Evolutionary conservation across 257 asterid species (phyloP).

Genomic region (Marsdenia floribunda): DNA sequence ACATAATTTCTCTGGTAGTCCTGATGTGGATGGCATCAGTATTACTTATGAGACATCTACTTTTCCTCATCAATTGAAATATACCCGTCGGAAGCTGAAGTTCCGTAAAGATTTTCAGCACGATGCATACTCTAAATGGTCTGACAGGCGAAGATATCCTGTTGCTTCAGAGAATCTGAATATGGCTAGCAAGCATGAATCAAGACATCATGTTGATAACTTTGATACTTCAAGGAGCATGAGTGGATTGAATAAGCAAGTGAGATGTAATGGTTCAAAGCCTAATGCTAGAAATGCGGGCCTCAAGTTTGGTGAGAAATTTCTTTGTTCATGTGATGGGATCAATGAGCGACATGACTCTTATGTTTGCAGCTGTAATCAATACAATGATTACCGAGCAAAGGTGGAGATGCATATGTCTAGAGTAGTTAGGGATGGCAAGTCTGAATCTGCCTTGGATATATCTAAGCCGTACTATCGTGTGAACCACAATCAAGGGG

Average conservation of each 20-base stretch:
- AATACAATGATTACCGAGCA: slow-evolving; percentile 51
- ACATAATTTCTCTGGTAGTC: slow-evolving; percentile 44
- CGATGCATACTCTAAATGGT: slow-evolving; percentile 51
- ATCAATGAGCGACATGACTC: slow-evolving; percentile 47
- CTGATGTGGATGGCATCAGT: slow-evolving; percentile 40
- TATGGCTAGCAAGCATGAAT: slow-evolving; percentile 42
- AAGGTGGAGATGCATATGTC: slow-evolving; percentile 44
- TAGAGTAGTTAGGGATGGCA: slow-evolving; percentile 43
- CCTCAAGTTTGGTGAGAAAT: slow-evolving; percentile 46
- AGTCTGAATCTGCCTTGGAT: slow-evolving; percentile 49
- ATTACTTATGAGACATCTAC: slow-evolving; percentile 42
- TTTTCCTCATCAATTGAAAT: slow-evolving; percentile 41
- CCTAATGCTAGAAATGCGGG: slow-evolving; percentile 55
- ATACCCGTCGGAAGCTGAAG: slow-evolving; percentile 58
- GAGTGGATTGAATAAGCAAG: slow-evolving; percentile 46
- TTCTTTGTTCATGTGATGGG: slow-evolving; percentile 42
- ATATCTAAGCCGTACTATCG: slow-evolving; percentile 59
- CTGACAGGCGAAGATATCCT: slow-evolving; percentile 47
- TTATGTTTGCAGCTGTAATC: slow-evolving; percentile 63
- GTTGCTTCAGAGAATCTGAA: slow-evolving; percentile 43
- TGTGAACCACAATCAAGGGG: slow-evolving; percentile 46
- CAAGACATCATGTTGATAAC: slow-evolving; percentile 51
- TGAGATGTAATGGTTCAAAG: slow-evolving; percentile 39
- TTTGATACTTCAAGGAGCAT: slow-evolving; percentile 45
- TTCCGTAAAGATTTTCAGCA: slow-evolving; percentile 51